Evolutionary conservation across 768 basidiomycete genomes (phyloP), one percentile per base, ranked within the genome.

Genomic region (Lyophyllum decastes): DNA sequence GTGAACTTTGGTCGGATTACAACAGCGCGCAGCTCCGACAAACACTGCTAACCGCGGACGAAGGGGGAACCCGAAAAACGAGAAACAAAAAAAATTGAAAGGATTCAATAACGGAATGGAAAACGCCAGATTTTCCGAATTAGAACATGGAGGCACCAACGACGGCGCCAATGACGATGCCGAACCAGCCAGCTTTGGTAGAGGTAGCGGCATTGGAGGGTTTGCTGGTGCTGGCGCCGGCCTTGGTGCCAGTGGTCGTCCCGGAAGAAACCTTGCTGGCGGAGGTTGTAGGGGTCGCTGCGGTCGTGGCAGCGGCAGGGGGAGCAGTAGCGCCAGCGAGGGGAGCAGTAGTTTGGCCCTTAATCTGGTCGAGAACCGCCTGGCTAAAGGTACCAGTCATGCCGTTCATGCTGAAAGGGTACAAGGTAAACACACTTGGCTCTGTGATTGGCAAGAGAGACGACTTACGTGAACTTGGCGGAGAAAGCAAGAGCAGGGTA

Each of bases 311-410:
- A 2, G 70, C 34, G 0, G 73, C 16, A 17, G 71, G 43, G 6
- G 70, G 61, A 21, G 74, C 49, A 11, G 80, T 62, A 44, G 69
- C 67, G 1, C 71, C 75, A n/a, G 78, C 79, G 9, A 83, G 76
- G 41, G 85, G 81, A 1, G 87, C 84, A 3, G 82, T 81, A 1
- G 83, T 76, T 62, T 85, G 79, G 25, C 86, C 88, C 43, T 76
- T 74, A 63, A 94, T 87, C 67, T 89, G 78, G 5, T 79, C 72
- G 52, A 82, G 76, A 17, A 87, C 69, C 2, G 78, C 61, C 0
- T 78, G 63, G 67, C 78, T 86, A 78, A 93, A 95, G 0, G 66
- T 66, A 30, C 93, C 93, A 2, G 78, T 81, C 92, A 93, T 93
- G 55, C 78, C 73, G n/a, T 71, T 63, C 68, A 94, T 61, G 8